Evolutionary conservation across 139 green algal species (phyloP).

Genomic region (Deuterostichococcus epilithicus): DNA sequence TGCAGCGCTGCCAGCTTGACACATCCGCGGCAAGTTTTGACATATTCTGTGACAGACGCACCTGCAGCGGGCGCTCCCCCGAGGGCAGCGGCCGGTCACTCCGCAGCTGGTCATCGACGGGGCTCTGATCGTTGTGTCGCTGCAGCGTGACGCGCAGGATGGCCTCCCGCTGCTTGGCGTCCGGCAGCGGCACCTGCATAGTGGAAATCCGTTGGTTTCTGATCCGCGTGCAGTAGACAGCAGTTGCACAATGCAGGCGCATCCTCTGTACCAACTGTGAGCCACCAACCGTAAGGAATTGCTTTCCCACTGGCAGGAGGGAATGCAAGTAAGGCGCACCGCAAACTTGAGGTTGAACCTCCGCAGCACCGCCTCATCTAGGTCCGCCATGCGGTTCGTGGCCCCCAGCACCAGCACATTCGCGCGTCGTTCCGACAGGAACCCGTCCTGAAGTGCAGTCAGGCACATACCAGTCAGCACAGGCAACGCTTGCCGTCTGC

Average conservation of each 20-base stretch:
- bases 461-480: too few relatives aligned
- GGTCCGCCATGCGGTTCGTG: conserved; percentile 75
- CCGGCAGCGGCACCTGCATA: conserved; percentile 63
- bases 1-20: too few relatives aligned
- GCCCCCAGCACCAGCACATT: conserved; percentile 83
- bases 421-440: conserved; percentile 55
- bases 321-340: conserved; percentile 17
- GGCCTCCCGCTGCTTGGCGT: conserved; percentile 37
- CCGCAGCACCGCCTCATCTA: conserved; percentile 73
- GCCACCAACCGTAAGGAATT: too few relatives aligned
- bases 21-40: neutral
- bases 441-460: conserved; percentile 59
- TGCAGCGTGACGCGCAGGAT: conserved; percentile 61
- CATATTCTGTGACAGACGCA: neutral
- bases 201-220: too few relatives aligned
- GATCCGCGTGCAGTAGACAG: neutral
- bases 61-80: neutral
- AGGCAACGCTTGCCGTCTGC: too few relatives aligned
- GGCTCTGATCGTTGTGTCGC: conserved; percentile 17
- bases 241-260: too few relatives aligned
- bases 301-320: neutral
- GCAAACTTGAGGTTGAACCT: conserved; percentile 72
- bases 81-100: neutral
- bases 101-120: neutral
- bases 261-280: too few relatives aligned